Evolutionary conservation across 371 early-diverging fungal genomes (phyloP), one percentile per base, ranked within the genome.

Genomic region (Funneliformis caledonium): DNA sequence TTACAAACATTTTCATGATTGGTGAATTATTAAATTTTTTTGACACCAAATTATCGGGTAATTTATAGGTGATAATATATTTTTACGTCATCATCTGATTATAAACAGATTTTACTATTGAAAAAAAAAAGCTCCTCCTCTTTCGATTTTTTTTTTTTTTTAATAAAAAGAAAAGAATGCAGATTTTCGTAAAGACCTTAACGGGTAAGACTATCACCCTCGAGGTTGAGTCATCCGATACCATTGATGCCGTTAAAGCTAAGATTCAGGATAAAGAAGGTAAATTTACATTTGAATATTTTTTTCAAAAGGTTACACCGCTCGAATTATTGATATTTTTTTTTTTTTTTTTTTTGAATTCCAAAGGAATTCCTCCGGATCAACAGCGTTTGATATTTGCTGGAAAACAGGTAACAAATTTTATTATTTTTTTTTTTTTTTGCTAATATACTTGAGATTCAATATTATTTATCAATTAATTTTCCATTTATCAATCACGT

Each of bases 401-500:
- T 88, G 99, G 93, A 72, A 94, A 94, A 85, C 94, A 94, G 72
- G 72, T 72, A 83, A 93, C n/a, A n/a, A n/a, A n/a, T n/a, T n/a
- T n/a, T n/a, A n/a, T n/a, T n/a, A n/a, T n/a, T 10, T 85, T 94
- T 10, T 82, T n/a, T 76, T 50, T 76, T 85, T 50, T 85, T 97
- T 99, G 82, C 98, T 98, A 93, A 37, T 37, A 2, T 37, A 37
- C 1, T 98, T 98, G 85, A 94, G 97, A 72, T 98, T 99, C 76
- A 99, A 97, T 83, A 96, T 97, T 91, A 97, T 98, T 97, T 98
- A 76, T 91, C 98, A 52, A 98, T 99, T 89, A 97, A 98, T 52
- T 97, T 98, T 94, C 96, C 67, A 96, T 97, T 98, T 84, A 98
- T 97, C 83, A 97, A 97, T 92, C 97, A 98, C 80, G 97, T 98